A percentile compares a stretch with the other conserved stretches of the same genome.
Evolutionary conservation across 345 rosid genomes (phyloP).

Genomic region (Euphorbia lathyris): DNA sequence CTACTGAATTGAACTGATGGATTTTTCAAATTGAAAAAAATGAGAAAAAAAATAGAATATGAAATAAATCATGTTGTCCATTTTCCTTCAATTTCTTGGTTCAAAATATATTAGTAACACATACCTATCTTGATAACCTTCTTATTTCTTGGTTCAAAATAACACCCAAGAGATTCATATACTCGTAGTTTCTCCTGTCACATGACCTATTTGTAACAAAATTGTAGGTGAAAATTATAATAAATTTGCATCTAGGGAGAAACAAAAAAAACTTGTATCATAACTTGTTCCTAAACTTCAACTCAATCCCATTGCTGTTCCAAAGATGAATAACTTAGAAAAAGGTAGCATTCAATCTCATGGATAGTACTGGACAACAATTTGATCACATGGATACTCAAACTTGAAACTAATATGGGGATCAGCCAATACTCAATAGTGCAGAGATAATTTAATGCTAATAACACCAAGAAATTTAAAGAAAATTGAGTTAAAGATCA

Average conservation of each 20-base stretch:
- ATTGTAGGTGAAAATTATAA: constrained; percentile 11
- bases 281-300: constrained; percentile 93
- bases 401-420: neutral
- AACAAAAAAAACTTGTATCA: neutral
- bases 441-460: neutral
- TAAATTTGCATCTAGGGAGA: neutral
- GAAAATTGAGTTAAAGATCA: neutral
- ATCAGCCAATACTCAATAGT: neutral
- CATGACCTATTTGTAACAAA: constrained; percentile 17
- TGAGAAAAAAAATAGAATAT: no score
- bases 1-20: no score
- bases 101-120: no score
- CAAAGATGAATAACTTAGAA: constrained; percentile 82
- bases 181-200: constrained; percentile 80
- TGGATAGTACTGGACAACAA: no score
- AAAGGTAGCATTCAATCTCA: no score
- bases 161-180: constrained; percentile 72
- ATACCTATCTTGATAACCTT: constrained; percentile 83
- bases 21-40: no score
- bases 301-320: constrained; percentile 90
- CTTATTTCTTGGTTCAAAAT: constrained; percentile 93
- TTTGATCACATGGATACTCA: neutral
- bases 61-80: no score
- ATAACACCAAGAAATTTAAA: neutral
- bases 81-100: no score